Conservation (phyloP, 768 basidiomycete genomes). For the Rhodotorula kratochvilovae region DNA sequence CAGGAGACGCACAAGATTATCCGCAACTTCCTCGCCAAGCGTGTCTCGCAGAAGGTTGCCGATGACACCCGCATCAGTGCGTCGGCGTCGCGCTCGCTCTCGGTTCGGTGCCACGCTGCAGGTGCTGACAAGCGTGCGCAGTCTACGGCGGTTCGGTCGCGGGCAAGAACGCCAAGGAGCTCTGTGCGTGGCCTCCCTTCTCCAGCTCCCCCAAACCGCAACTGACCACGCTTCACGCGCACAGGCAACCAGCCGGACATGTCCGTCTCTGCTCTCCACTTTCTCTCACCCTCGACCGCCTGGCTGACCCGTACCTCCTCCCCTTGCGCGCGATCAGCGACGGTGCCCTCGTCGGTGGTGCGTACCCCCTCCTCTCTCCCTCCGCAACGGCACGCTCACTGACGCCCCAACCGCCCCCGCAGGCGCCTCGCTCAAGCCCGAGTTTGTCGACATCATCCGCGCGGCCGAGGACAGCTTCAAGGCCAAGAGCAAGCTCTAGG, state of each 20-base stretch:
- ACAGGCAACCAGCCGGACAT: slow-evolving; percentile 8
- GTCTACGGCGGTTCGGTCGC: slow-evolving; percentile 88
- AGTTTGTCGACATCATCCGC: slow-evolving; percentile 23
- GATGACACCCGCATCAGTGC: slow-evolving; percentile 65
- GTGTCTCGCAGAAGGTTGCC: slow-evolving; percentile 67
- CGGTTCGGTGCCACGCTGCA: background rate
- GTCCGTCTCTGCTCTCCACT: background rate
- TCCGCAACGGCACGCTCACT: no score
- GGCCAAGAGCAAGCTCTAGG: slow-evolving; percentile 36
- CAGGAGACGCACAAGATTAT: slow-evolving; percentile 85
- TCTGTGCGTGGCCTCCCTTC: slow-evolving; percentile 51
- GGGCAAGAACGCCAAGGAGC: slow-evolving; percentile 78
- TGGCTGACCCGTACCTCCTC: background rate
- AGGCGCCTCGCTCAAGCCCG: slow-evolving; percentile 5
- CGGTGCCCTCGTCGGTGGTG: slow-evolving; percentile 6
- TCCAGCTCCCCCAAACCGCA: no score
- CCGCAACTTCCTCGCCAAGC: slow-evolving; percentile 64
- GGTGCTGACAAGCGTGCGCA: no score
- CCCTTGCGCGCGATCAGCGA: no score
- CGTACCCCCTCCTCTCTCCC: background rate
- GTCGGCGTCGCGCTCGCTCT: background rate
- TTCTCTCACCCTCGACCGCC: no score
- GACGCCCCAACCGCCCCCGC: background rate
- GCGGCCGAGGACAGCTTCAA: slow-evolving; percentile 29
- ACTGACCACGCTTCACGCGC: background rate